phyloP scores from a whole-genome alignment of 306 rosid species.

The Gleditsia sinensis region DNA sequence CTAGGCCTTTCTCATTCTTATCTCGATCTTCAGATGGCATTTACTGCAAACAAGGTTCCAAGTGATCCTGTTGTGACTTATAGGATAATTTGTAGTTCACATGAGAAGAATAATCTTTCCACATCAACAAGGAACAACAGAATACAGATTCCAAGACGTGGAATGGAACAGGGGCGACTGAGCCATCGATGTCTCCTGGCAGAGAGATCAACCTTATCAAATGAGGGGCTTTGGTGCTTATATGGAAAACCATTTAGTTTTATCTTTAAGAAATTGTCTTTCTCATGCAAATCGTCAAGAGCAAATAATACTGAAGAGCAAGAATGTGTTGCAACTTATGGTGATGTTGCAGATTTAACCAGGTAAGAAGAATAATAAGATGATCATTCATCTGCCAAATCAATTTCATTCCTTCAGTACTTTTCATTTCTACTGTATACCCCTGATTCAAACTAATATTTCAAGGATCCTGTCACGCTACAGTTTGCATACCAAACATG shows the following conservation, averaged over 20 bases:
- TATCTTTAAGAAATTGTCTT: slow-evolving; percentile 49
- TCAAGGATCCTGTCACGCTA: slow-evolving; percentile 31
- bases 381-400: not conserved
- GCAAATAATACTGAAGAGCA: slow-evolving; percentile 59
- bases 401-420: not conserved
- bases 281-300: slow-evolving; percentile 60
- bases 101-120: slow-evolving; percentile 45
- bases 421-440: slow-evolving; percentile 16
- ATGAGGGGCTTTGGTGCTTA: slow-evolving; percentile 36
- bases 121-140: slow-evolving; percentile 48
- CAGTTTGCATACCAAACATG: slow-evolving; percentile 48
- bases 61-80: slow-evolving; percentile 58
- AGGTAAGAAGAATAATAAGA: slow-evolving; percentile 49
- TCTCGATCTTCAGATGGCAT: slow-evolving; percentile 58
- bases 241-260: slow-evolving; percentile 53
- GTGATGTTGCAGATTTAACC: slow-evolving; percentile 52
- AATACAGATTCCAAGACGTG: slow-evolving; percentile 45
- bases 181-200: slow-evolving; percentile 35
- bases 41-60: slow-evolving; percentile 65
- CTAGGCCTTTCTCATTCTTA: slow-evolving; percentile 33
- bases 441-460: slow-evolving; percentile 28
- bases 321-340: slow-evolving; percentile 56
- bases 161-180: slow-evolving; percentile 45
- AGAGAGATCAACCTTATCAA: slow-evolving; percentile 42
- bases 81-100: slow-evolving; percentile 52